Base-by-base conservation (phyloP, 805 yeast species). In the Candida chilensis region DNA sequence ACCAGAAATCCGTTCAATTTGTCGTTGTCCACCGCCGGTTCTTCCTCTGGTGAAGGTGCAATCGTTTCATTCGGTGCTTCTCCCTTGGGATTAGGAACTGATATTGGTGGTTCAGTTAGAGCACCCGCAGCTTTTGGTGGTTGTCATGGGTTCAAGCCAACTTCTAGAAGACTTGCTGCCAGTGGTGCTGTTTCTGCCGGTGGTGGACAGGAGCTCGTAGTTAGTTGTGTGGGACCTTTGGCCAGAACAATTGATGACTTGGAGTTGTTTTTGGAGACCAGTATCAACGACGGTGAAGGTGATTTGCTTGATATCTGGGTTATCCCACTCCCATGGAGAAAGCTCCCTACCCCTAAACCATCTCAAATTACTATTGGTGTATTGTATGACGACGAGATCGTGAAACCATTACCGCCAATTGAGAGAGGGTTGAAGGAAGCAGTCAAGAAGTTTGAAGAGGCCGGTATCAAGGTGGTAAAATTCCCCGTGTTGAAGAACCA, bases 381-480 rank as follows among this genome's bases (percentile, higher is more conserved):
- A 17, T 57, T 75, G 52, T 72, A 58, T 42, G 79, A 76, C 41
- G 84, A 78, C 47, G 81, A 78, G 16, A 42, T 71, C 21, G 82
- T 77, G 9, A 73, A 67, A 40, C 82, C 83, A 29, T 71, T 74
- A 34, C 83, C 87, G n/a, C 84, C 87, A 28, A 60, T 75, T 27
- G 42, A 53, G 12, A 60, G 86, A 42, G 81, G 66, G 21, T 56
- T 83, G 45, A 57, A 72, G 37, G 54, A 58, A 29, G 68, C 72
- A 4, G 78, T 57, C 12, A 66, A 56, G 6, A 75, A 74, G 40
- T 64, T 83, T 42, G 50, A 57, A 33, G 66, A 55, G 1, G 78
- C 83, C 2, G 82, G 82, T 27, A 78, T 63, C 24, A 67, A 67
- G 16, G 68, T 76, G 17, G 54, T 74, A 20, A 65, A 63, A 20